phyloP scores from a whole-genome alignment of 805 yeast species.

The Yamadazyma akitaensis region DNA sequence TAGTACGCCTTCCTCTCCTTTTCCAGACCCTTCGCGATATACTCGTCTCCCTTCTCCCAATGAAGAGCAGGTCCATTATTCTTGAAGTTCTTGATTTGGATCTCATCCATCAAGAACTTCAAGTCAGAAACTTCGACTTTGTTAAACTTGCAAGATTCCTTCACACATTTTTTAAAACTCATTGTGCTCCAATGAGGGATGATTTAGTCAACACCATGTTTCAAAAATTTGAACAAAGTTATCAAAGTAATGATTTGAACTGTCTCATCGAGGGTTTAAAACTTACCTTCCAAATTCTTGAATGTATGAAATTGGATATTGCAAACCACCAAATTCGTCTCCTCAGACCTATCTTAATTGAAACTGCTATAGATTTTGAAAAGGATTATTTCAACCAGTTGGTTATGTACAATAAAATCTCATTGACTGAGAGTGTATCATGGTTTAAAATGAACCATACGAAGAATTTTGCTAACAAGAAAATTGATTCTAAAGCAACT shows the following conservation, averaged over 20 bases:
- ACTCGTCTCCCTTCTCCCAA: constrained; percentile 69
- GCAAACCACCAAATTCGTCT: constrained; percentile 92
- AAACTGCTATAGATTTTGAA: constrained; percentile 86
- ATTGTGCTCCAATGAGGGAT: constrained; percentile 96
- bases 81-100: constrained; percentile 75
- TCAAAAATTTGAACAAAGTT: constrained; percentile 50
- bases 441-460: constrained; percentile 55
- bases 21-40: constrained; percentile 79
- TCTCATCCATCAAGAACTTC: constrained; percentile 68
- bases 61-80: constrained; percentile 65
- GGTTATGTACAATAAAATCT: constrained; percentile 53
- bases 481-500: background rate
- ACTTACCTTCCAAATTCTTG: constrained; percentile 75
- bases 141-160: constrained; percentile 71
- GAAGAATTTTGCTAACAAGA: constrained; percentile 15
- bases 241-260: constrained; percentile 40
- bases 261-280: constrained; percentile 73
- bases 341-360: constrained; percentile 76
- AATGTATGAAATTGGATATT: constrained; percentile 92
- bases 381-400: constrained; percentile 69
- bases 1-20: constrained; percentile 58
- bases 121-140: constrained; percentile 70
- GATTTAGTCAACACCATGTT: constrained; percentile 84
- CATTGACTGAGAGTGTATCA: constrained; percentile 54
- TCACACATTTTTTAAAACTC: constrained; percentile 73